phyloP scores from a whole-genome alignment of 495 filamentous ascomycete genomes.

The Neurospora tetrasperma region DNA sequence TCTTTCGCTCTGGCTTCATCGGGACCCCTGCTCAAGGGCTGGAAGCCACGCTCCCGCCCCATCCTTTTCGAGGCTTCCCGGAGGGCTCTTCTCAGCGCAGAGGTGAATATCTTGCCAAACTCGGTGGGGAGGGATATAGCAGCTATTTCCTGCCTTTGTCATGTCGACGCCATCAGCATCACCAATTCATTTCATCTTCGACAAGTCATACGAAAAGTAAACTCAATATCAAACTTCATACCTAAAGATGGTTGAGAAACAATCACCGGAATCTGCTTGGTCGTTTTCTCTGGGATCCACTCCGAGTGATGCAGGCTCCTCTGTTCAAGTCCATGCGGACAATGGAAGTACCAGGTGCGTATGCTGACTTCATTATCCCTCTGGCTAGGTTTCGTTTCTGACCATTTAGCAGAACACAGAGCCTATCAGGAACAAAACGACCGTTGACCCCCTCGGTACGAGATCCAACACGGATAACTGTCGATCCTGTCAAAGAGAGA shows the following conservation, averaged over 20 bases:
- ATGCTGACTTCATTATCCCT: background rate
- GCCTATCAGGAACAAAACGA: background rate
- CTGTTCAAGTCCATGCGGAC: constrained; percentile 19
- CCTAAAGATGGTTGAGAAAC: constrained; percentile 5
- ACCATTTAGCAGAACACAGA: background rate
- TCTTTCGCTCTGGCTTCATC: constrained; percentile 16
- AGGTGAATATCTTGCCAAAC: background rate
- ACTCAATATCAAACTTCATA: background rate
- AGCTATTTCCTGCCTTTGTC: background rate
- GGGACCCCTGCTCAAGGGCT: constrained; percentile 2
- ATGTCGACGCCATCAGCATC: background rate
- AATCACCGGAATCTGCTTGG: background rate
- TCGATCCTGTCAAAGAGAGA: background rate
- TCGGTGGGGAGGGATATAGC: background rate
- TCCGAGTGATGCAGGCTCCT: constrained; percentile 19
- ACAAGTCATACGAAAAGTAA: background rate
- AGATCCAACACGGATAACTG: background rate
- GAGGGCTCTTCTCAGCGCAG: constrained; percentile 13
- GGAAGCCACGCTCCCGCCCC: constrained; percentile 8
- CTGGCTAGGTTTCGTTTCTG: background rate
- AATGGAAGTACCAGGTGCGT: constrained; percentile 16
- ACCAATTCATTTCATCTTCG: background rate
- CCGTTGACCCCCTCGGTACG: background rate
- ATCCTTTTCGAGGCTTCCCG: constrained; percentile 15
- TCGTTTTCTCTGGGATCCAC: constrained; percentile 6